Base-by-base conservation (phyloP, 2,329 filamentous ascomycete genomes). In the Tolypocladium ovalisporum region DNA sequence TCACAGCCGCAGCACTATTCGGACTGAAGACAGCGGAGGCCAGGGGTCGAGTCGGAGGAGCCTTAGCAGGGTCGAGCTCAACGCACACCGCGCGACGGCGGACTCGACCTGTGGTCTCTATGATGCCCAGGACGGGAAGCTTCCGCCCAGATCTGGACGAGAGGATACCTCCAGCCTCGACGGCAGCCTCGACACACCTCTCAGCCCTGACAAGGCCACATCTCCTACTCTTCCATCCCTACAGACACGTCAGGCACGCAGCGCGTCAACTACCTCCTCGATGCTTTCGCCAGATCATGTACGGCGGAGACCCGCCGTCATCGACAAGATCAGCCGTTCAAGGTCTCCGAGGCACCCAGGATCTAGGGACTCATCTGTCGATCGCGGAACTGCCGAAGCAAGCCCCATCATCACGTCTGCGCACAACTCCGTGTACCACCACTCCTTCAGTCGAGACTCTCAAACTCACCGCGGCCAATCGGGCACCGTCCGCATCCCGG, bases 291-390 rank as follows among this genome's bases (percentile, higher is more conserved):
- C 71, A 1, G 68, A 72, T 34, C 75, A 77, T 9, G 63, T 71
- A 40, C 66, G 73, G 61, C 68, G 77, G 67, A 70, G 75, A 59
- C 73, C 83, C 1, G 74, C 76, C 2, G 76, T 83, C 5, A 82
- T 83, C 57, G 76, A 81, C 62, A 78, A 78, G n/a, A 80, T 83
- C 52, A 79, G 73, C 59, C 73, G 73, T 10, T 74, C 78, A 10
- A 73, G 73, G 35, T 73, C 73, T 29, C 72, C 76, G 2, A 73
- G 68, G 8, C 70, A 69, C 34, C 70, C 70, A 9, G 75, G 72
- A 17, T 85, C 84, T 15, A 75, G 81, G 59, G 81, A 81, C 8
- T 85, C 83, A 1, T 86, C 83, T 1, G 70, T 81, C 55, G 83
- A 85, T 52, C 77, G 78, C 29, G 78, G 79, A 54, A 80, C 76